Percentiles rank a stretch among this genome's conserved stretches.
phyloP scores from a whole-genome alignment of 305 asterid species.

The Fraxinus platypoda region DNA sequence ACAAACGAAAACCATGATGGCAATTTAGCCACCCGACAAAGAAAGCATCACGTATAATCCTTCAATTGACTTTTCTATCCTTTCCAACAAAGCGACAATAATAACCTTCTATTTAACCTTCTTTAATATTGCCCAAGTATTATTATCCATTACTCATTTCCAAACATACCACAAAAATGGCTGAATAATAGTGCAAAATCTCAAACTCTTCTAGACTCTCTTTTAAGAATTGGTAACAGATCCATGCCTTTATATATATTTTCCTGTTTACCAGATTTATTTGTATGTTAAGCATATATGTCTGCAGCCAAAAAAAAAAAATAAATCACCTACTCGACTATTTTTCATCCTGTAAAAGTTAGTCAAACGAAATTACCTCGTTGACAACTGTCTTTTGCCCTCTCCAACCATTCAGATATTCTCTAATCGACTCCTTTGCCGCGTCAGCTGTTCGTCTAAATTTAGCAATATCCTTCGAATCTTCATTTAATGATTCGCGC shows the following conservation, averaged over 20 bases:
- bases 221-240: not conserved
- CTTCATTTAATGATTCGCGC: constrained; percentile 71
- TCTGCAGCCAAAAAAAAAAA: not conserved
- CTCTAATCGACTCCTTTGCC: constrained; percentile 80
- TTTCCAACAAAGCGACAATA: not conserved
- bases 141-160: not conserved
- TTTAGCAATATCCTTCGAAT: constrained; percentile 63
- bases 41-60: not conserved
- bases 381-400: constrained; percentile 63
- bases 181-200: not conserved
- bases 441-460: constrained; percentile 87
- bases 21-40: not conserved
- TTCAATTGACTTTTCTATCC: not conserved
- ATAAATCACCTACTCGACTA: not conserved
- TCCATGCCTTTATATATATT: not conserved
- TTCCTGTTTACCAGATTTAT: not conserved
- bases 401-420: constrained; percentile 69
- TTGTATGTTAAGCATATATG: not conserved
- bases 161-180: not conserved
- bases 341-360: not conserved
- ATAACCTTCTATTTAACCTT: not conserved
- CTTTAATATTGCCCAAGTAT: not conserved
- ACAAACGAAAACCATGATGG: not conserved
- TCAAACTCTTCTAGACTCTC: not conserved
- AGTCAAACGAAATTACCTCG: constrained; percentile 48